phyloP scores from a whole-genome alignment of 2,329 filamentous ascomycete species.

The Albifimbria verrucaria region DNA sequence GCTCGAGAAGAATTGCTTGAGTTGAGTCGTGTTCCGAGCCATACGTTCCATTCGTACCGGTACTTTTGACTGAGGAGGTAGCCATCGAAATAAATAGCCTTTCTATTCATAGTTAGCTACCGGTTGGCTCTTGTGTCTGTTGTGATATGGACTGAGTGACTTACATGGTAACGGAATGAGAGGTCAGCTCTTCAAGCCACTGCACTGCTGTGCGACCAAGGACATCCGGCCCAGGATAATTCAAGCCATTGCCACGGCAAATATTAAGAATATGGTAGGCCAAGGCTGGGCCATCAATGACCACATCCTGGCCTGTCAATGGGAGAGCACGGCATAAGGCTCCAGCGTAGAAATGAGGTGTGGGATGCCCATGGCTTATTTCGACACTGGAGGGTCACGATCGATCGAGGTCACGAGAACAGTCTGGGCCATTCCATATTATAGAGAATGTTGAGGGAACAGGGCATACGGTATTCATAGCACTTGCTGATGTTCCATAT shows the following conservation, averaged over 20 bases:
- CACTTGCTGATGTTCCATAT: too few relatives aligned
- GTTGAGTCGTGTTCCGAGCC: conserved; percentile 51
- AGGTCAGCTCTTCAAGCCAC: conserved; percentile 61
- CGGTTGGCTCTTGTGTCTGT: background rate
- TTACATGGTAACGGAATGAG: conserved; percentile 61
- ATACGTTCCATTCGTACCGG: conserved; percentile 59
- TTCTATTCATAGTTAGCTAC: conserved; percentile 16
- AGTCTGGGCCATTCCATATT: too few relatives aligned
- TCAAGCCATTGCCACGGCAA: conserved; percentile 46
- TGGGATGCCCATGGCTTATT: conserved; percentile 54
- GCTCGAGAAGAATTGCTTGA: conserved; percentile 44
- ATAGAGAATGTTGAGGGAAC: too few relatives aligned
- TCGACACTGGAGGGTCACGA: background rate
- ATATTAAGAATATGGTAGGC: conserved; percentile 69
- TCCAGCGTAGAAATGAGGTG: conserved; percentile 51
- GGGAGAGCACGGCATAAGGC: conserved; percentile 43
- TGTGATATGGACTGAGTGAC: conserved; percentile 5
- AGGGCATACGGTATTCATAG: too few relatives aligned
- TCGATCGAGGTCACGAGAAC: too few relatives aligned
- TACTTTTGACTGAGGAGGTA: conserved; percentile 63
- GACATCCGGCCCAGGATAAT: conserved; percentile 60
- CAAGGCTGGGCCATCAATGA: conserved; percentile 76
- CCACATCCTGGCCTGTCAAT: conserved; percentile 40
- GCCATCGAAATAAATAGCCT: conserved; percentile 82
- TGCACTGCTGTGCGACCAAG: conserved; percentile 55